Conservation (phyloP, 257 asterid species). For the Scutellaria barbata region DNA sequence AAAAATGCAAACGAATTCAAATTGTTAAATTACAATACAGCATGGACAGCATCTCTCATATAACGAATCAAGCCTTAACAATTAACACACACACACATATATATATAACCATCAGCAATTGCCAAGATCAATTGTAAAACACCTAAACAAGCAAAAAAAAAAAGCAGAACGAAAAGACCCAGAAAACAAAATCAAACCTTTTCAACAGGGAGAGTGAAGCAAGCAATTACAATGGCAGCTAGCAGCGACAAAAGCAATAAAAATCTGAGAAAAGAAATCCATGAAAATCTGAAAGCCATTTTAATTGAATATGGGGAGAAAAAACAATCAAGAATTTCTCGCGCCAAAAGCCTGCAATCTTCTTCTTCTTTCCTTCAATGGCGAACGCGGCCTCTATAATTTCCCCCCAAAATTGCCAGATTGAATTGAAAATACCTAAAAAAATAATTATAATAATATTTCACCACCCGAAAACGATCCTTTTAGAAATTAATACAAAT, state of each 20-base stretch:
- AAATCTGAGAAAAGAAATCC: conserved; percentile 57
- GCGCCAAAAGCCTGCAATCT: conserved; percentile 64
- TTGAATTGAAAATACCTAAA: conserved; percentile 28
- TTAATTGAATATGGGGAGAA: conserved; percentile 32
- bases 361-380: conserved; percentile 57
- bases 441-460: conserved; percentile 18
- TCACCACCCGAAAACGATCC: conserved; percentile 28
- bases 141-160: background rate
- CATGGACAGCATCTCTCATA: background rate
- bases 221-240: conserved; percentile 67
- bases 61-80: background rate
- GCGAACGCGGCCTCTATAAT: conserved; percentile 56
- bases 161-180: background rate
- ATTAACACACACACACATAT: no score
- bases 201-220: conserved; percentile 84
- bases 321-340: conserved; percentile 37
- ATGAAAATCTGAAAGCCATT: conserved; percentile 63
- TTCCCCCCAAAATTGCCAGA: conserved; percentile 62
- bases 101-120: no score
- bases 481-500: background rate
- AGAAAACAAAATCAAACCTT: conserved; percentile 48
- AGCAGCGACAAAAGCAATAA: conserved; percentile 60
- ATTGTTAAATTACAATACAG: conserved; percentile 1
- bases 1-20: background rate
- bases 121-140: conserved; percentile 7